Percentiles rank a stretch among this genome's conserved stretches.
Evolutionary conservation across 2,329 filamentous ascomycete species (phyloP).

Genomic region (Trichocomaceae sp.): DNA sequence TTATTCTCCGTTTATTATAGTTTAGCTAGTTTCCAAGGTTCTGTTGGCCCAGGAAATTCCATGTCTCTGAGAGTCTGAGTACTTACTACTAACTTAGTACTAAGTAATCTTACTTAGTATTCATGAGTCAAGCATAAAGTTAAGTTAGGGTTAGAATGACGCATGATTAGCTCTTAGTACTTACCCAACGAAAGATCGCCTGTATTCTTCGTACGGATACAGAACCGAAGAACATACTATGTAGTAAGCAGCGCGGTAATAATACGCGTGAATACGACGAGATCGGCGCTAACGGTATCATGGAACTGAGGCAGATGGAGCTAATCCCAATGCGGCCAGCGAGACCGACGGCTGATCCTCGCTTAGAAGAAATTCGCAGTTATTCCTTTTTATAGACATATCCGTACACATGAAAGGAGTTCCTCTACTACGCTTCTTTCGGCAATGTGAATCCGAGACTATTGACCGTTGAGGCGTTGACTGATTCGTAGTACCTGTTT

Average conservation of each 20-base stretch:
- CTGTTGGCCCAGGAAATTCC: background rate
- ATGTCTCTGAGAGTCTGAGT: background rate
- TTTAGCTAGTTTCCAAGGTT: too few relatives aligned
- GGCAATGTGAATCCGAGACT: conserved; percentile 6
- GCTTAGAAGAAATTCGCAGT: background rate
- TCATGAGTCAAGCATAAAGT: background rate
- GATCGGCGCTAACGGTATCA: background rate
- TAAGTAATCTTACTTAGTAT: too few relatives aligned
- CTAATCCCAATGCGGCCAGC: background rate
- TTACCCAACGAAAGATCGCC: too few relatives aligned
- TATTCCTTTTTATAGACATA: background rate
- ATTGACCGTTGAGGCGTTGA: conserved; percentile 13
- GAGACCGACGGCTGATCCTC: background rate
- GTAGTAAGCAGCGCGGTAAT: too few relatives aligned
- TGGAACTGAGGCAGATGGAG: background rate
- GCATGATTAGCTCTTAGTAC: background rate
- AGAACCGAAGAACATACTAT: too few relatives aligned
- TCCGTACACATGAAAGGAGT: background rate
- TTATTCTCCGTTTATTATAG: background rate
- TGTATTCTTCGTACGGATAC: background rate
- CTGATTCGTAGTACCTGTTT: background rate
- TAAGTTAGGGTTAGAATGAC: background rate
- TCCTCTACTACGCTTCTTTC: conserved; percentile 5
- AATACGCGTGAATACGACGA: background rate
- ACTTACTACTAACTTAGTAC: too few relatives aligned